A percentile compares a stretch with the other conserved stretches of the same genome.
Conservation (phyloP, 805 yeast genomes). For the Nakazawaea peltata region DNA sequence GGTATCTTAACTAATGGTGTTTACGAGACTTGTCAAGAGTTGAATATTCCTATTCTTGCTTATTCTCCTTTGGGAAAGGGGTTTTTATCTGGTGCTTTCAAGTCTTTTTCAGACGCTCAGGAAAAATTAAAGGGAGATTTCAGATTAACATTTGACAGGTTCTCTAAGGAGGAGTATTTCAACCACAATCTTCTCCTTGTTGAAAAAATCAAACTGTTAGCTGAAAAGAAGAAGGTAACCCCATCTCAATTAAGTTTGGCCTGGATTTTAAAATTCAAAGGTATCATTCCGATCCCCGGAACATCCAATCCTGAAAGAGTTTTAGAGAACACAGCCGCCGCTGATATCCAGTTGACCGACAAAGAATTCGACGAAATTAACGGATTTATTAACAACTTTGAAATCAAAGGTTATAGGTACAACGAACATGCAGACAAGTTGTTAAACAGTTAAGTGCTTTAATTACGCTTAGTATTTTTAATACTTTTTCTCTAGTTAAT, state of each 20-base stretch:
- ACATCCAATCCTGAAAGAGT: constrained; percentile 55
- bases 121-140: background rate
- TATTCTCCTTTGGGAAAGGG: constrained; percentile 86
- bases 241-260: constrained; percentile 67
- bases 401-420: constrained; percentile 39
- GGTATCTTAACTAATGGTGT: constrained; percentile 59
- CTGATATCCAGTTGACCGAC: constrained; percentile 38
- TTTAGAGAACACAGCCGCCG: constrained; percentile 41
- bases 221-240: constrained; percentile 36
- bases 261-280: constrained; percentile 45
- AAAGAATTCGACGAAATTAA: constrained; percentile 49
- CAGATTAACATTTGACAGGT: background rate
- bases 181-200: constrained; percentile 24
- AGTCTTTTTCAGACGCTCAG: constrained; percentile 38
- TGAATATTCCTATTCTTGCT: constrained; percentile 62
- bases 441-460: background rate
- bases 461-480: too few species aligned
- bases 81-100: constrained; percentile 56
- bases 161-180: background rate
- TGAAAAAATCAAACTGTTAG: constrained; percentile 38
- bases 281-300: constrained; percentile 76
- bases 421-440: constrained; percentile 10
- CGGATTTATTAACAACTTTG: constrained; percentile 30
- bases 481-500: too few species aligned
- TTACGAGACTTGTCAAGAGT: constrained; percentile 47